Evolutionary conservation across 129 eudicot species (phyloP).

Genomic region (Erigeron canadensis): DNA sequence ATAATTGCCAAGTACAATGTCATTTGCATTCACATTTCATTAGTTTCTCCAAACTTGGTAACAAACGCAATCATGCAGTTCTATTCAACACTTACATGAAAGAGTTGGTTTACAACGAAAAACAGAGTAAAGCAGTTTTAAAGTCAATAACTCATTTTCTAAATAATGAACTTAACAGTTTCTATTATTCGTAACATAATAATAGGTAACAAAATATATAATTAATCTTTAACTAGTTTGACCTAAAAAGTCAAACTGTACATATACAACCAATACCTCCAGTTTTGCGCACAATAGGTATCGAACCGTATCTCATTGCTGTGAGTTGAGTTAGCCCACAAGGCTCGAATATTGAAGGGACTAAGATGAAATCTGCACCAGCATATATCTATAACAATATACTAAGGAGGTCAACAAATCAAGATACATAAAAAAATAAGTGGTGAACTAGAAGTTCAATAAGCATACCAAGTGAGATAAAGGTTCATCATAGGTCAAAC

Average conservation of each 20-base stretch:
- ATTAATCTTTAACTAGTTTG: background rate
- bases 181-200: background rate
- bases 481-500: constrained; percentile 94
- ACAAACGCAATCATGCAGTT: background rate
- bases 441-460: background rate
- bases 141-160: background rate
- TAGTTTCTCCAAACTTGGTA: background rate
- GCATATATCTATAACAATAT: constrained; percentile 69
- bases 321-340: constrained; percentile 98
- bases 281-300: constrained; percentile 93
- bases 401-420: constrained; percentile 16
- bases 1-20: too few relatives aligned
- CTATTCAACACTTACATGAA: background rate
- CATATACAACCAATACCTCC: constrained; percentile 61
- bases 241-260: background rate
- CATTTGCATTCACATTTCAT: background rate
- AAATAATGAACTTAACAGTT: background rate
- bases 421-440: background rate
- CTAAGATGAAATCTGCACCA: constrained; percentile 91
- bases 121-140: background rate
- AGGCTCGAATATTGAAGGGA: constrained; percentile 99
- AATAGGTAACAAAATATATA: background rate
- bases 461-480: constrained; percentile 86
- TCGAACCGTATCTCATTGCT: constrained; percentile 98
- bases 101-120: background rate